A percentile compares a stretch with the other conserved stretches of the same genome.
These are phyloP conservation scores for Gynochthodes officinalis DNA, from an alignment of 257 asterid genomes.

Conservation along the genomic window DNA sequence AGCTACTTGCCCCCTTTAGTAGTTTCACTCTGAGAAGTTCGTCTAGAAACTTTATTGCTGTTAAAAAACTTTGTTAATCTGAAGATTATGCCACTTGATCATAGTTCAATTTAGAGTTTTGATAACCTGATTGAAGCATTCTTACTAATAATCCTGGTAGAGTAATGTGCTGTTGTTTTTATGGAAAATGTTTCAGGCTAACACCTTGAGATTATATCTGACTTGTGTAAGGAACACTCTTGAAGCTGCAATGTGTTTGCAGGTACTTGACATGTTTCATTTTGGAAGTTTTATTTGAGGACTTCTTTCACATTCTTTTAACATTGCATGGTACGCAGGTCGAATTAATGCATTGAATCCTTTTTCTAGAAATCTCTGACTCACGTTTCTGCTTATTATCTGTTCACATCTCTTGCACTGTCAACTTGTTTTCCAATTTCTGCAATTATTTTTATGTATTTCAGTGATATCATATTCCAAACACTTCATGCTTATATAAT, in stretches of 20 bases:
- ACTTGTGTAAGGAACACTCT: slow-evolving; percentile 82
- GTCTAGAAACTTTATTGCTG: not conserved
- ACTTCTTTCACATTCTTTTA: not conserved
- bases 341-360: not conserved
- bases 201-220: slow-evolving; percentile 57
- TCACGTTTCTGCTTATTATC: not conserved
- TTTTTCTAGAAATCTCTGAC: not conserved
- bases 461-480: not conserved
- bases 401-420: not conserved
- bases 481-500: not conserved
- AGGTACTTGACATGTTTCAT: slow-evolving; percentile 42
- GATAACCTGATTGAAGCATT: not conserved
- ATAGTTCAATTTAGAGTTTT: not conserved
- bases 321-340: not conserved
- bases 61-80: not conserved
- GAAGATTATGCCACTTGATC: not conserved
- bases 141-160: not conserved
- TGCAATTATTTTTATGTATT: not conserved
- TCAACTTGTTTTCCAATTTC: not conserved
- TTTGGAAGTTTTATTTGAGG: slow-evolving; percentile 9
- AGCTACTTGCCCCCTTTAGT: not conserved
- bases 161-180: not conserved
- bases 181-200: slow-evolving; percentile 25
- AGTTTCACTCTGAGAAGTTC: too few species aligned
- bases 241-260: slow-evolving; percentile 93